These are phyloP conservation scores for Zymoseptoria passerinii DNA, from an alignment of 2,329 filamentous ascomycete genomes.

Conservation along the genomic window DNA sequence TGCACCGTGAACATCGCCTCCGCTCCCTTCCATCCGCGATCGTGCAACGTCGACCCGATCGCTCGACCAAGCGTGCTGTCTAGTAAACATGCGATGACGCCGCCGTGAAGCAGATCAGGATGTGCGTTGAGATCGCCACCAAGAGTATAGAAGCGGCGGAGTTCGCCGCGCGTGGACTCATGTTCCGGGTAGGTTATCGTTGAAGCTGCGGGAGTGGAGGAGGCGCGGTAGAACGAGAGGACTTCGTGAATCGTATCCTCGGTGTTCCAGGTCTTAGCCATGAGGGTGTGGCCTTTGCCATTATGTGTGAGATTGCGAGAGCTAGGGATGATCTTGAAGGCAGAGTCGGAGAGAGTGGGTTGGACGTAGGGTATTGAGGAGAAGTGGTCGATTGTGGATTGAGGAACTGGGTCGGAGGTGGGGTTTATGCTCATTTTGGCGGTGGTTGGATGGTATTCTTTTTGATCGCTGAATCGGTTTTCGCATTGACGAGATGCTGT, in stretches of 20 bases:
- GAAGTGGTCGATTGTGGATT: slow-evolving; percentile 16
- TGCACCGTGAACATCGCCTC: slow-evolving; percentile 17
- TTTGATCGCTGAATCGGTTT: too few species aligned
- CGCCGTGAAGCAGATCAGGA: slow-evolving; percentile 15
- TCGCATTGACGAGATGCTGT: background rate
- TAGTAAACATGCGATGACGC: slow-evolving; percentile 15
- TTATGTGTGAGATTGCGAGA: slow-evolving; percentile 12
- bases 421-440: background rate
- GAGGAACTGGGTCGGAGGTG: slow-evolving; percentile 1
- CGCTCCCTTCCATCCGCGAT: background rate
- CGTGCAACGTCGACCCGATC: slow-evolving; percentile 10
- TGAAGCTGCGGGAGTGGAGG: background rate
- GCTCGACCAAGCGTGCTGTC: slow-evolving; percentile 13
- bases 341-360: slow-evolving; percentile 8
- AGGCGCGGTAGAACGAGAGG: slow-evolving; percentile 10
- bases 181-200: slow-evolving; percentile 2
- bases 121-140: slow-evolving; percentile 17
- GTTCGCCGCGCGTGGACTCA: slow-evolving; percentile 10
- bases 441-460: too few species aligned
- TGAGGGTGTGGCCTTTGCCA: slow-evolving; percentile 16
- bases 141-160: slow-evolving; percentile 16
- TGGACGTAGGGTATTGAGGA: slow-evolving; percentile 8
- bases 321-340: slow-evolving; percentile 11
- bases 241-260: slow-evolving; percentile 11
- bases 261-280: slow-evolving; percentile 19